These are phyloP conservation scores for Collybia sordida DNA, from an alignment of 768 basidiomycete species.

Conservation along the genomic window DNA sequence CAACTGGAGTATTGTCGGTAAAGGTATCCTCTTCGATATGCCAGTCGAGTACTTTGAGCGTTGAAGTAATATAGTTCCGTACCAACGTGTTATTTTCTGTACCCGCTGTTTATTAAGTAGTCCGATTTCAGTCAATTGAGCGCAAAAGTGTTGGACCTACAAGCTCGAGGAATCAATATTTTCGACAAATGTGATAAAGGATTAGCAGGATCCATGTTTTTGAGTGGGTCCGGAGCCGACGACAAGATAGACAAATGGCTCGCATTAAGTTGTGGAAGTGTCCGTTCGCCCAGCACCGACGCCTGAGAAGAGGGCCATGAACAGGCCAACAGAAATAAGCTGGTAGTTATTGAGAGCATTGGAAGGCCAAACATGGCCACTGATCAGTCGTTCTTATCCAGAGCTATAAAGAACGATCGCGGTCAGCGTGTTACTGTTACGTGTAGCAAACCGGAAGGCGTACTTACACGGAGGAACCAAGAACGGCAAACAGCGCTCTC, in stretches of 20 bases:
- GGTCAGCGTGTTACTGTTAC: not conserved
- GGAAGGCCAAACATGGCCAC: not conserved
- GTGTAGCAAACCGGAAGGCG: too few relatives aligned
- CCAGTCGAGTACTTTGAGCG: slow-evolving; percentile 77
- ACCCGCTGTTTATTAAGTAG: slow-evolving; percentile 44
- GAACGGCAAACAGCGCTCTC: too few relatives aligned
- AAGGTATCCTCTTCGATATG: slow-evolving; percentile 86
- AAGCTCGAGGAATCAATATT: slow-evolving; percentile 81
- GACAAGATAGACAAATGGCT: slow-evolving; percentile 52
- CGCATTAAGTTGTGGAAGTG: slow-evolving; percentile 44
- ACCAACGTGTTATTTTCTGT: slow-evolving; percentile 81
- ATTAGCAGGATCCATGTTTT: slow-evolving; percentile 64
- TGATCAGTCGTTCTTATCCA: not conserved
- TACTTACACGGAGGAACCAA: too few relatives aligned
- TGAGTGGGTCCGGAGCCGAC: slow-evolving; percentile 59
- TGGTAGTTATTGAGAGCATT: slow-evolving; percentile 15
- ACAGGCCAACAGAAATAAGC: slow-evolving; percentile 29
- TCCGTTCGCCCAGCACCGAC: slow-evolving; percentile 39
- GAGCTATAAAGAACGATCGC: too few relatives aligned
- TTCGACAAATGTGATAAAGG: slow-evolving; percentile 75
- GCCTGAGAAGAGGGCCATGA: slow-evolving; percentile 28
- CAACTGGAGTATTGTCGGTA: slow-evolving; percentile 77
- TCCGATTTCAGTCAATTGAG: slow-evolving; percentile 3
- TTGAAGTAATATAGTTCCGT: slow-evolving; percentile 75
- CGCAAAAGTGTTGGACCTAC: slow-evolving; percentile 40